Base-by-base conservation (phyloP, 2,329 filamentous ascomycete genomes). In the Phaeoacremonium minimum region DNA sequence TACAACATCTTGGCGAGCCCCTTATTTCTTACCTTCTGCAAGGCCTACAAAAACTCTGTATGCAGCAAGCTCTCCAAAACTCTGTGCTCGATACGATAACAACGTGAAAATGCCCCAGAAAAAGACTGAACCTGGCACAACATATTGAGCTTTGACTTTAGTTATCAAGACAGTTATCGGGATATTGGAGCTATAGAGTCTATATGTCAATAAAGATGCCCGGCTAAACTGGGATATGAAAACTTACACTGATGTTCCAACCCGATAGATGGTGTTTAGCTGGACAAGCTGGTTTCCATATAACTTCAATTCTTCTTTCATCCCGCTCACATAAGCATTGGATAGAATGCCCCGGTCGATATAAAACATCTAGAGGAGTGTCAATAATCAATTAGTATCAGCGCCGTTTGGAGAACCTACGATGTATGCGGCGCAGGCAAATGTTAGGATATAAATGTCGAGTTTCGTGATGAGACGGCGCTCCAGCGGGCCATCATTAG, bases 101-200 rank as follows among this genome's bases (percentile, higher is more conserved):
- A 80, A 59, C 0, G 75, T 79, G 40, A 78, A 73, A 12, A 77
- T 50, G 0, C 73, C 73, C 75, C 75, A 79, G 2, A 59, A 50
- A 1, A 77, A 43, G 38, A 77, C 71, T 43, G 75, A 57, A 7
- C 63, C 58, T 0, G 75, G 73, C 6, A 77, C 63, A 0, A 73
- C 46, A 53, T 64, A 75, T 36, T 66, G 62, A 53, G 77, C 69
- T 1, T 69, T 57, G 5, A 58, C 35, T 11, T 58, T 53, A 9
- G 63, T 67, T 41, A 75, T 69, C 2, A 76, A 51, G 39, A 71
- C 73, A 40, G 68, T 60, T 44, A 74, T 73, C 0, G 72, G 72
- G 6, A 76, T 50, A 46, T 73, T 69, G 4, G 69, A 69, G 0
- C 22, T 26, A n/a, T 9, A 9, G 9, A 9, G 22, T 26, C 22